phyloP scores from a whole-genome alignment of 305 asterid species.

The Ilex paraguariensis region DNA sequence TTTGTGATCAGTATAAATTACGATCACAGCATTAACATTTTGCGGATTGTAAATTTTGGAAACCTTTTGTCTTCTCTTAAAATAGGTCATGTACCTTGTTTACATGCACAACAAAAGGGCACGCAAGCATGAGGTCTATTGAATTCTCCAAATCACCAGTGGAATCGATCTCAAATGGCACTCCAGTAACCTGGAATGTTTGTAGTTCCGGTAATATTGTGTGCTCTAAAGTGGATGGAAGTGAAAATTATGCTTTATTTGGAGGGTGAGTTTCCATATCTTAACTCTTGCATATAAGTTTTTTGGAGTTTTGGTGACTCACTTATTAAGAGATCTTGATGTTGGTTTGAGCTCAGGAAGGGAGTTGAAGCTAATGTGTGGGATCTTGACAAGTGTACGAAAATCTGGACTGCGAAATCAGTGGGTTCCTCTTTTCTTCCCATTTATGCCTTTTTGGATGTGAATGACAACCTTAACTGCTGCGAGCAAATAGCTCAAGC shows the following conservation, averaged over 20 bases:
- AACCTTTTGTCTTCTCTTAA: not conserved
- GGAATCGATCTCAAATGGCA: slow-evolving; percentile 35
- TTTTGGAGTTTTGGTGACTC: slow-evolving; percentile 1
- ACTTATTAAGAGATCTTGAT: not conserved
- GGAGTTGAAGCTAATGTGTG: slow-evolving; percentile 85
- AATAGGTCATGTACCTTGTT: slow-evolving; percentile 64
- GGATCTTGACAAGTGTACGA: slow-evolving; percentile 60
- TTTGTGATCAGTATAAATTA: too few species aligned
- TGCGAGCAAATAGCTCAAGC: slow-evolving; percentile 6
- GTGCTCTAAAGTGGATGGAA: slow-evolving; percentile 58
- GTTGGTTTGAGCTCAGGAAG: slow-evolving; percentile 40
- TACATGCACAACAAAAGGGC: slow-evolving; percentile 69
- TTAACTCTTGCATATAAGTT: not conserved
- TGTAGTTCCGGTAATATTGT: slow-evolving; percentile 69
- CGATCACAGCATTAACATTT: not conserved
- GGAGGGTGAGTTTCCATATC: slow-evolving; percentile 68
- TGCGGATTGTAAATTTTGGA: not conserved
- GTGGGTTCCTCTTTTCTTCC: slow-evolving; percentile 38
- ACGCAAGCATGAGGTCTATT: slow-evolving; percentile 39
- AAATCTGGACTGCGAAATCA: slow-evolving; percentile 79
- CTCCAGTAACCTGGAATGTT: slow-evolving; percentile 48
- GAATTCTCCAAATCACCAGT: slow-evolving; percentile 35
- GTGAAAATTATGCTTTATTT: slow-evolving; percentile 65
- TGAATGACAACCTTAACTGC: not conserved
- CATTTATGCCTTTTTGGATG: slow-evolving; percentile 10